Evolutionary conservation across 805 yeast species (phyloP), one percentile per base, ranked within the genome.

Genomic region (Lipomyces kockii): DNA sequence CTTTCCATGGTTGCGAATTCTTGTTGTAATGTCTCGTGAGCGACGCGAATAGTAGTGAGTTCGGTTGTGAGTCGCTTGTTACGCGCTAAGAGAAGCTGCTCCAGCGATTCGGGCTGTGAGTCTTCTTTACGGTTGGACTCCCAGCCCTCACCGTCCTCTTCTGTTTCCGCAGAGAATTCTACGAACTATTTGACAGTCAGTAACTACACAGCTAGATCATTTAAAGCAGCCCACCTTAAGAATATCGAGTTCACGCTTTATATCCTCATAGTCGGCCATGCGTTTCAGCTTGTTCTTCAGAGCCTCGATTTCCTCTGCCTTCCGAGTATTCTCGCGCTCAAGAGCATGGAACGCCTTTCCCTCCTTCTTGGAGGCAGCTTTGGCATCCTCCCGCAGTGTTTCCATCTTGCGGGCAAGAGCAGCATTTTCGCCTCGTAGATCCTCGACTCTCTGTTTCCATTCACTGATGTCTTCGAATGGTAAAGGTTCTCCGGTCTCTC

Each of bases 11-110:
- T 68, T 0, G 74, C 72, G n/a, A 85, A 80, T 67, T 81, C 79
- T 14, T 78, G 78, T 2, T 72, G 75, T 54, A 86, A 77, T 20
- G 82, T 83, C 39, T 83, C 86, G 72, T 86, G 85, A 66, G 85
- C 84, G 0, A 89, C 83, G 71, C 97, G 82, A 67, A 84, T 81
- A 37, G 84, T 86, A 0, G 90, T 89, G 64, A 92, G 77, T 68
- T 90, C 95, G 51, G 85, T 83, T 63, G 87, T 89, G 68, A 93
- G 82, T 67, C 86, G 86, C 75, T 89, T 90, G 78, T 92, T 92
- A 70, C 92, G 85, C 51, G 86, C 83, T 39, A 89, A 80, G 61
- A 92, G 80, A 25, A 88, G 83, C n/a, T 85, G 83, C 73, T 87
- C 92, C 53, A 89, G 76, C 3, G 76, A 57, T 35, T 69, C 72